phyloP scores from a whole-genome alignment of 352 stramenopile genomes.

The Thalassiosira hispida region DNA sequence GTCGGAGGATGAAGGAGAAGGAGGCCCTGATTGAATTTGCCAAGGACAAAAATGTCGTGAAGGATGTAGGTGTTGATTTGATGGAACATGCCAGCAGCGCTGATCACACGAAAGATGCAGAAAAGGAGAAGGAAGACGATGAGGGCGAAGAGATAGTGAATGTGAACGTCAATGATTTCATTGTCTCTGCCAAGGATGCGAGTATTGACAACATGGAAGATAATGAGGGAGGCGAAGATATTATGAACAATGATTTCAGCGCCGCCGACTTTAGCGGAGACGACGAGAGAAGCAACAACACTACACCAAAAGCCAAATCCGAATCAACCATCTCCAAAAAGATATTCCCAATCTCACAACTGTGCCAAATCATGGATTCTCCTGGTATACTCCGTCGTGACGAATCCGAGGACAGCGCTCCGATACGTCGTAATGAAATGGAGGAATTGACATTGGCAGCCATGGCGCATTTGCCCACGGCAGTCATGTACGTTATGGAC shows the following conservation, averaged over 20 bases:
- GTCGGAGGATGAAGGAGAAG: slow-evolving; percentile 47
- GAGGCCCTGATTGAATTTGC: slow-evolving; percentile 44
- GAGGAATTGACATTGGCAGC: slow-evolving; percentile 87
- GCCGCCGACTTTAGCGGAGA: neutral
- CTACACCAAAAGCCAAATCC: slow-evolving; percentile 1
- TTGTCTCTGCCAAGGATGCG: no score
- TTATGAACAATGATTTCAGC: no score
- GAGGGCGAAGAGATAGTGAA: no score
- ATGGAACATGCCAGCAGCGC: neutral
- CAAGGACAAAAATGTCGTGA: neutral
- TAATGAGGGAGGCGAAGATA: no score
- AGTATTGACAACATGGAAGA: no score
- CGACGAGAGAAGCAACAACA: neutral
- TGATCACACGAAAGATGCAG: neutral
- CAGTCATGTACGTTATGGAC: slow-evolving; percentile 90
- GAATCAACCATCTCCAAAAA: neutral
- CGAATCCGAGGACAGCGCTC: slow-evolving; percentile 48
- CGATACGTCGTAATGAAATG: slow-evolving; percentile 87
- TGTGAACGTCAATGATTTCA: no score
- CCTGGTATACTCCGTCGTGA: slow-evolving; percentile 84
- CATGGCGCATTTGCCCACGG: slow-evolving; percentile 87
- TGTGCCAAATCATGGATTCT: slow-evolving; percentile 89
- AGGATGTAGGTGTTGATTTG: neutral
- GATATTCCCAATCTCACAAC: slow-evolving; percentile 60
- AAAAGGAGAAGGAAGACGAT: no score